A percentile compares a stretch with the other conserved stretches of the same genome.
These are phyloP conservation scores for Ogataea salicorniae DNA, from an alignment of 805 yeast species.

Conservation along the genomic window DNA sequence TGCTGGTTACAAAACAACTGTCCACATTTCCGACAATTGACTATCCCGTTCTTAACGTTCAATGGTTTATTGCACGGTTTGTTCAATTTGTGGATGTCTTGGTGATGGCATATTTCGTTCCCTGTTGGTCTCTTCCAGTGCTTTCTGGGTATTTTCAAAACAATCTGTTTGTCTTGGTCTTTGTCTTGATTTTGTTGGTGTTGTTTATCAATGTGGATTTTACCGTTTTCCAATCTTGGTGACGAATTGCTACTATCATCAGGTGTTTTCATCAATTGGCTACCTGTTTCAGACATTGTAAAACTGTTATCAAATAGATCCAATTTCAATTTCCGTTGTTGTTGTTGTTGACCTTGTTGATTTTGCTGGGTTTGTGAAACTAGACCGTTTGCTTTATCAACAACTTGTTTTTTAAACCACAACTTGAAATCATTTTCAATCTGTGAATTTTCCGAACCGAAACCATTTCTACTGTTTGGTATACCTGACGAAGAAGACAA, in stretches of 20 bases:
- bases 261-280: not conserved
- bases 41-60: conserved; percentile 48
- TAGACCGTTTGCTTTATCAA: conserved; percentile 34
- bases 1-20: conserved; percentile 62
- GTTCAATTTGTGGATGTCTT: conserved; percentile 1
- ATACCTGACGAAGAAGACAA: no score
- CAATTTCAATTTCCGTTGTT: conserved; percentile 37
- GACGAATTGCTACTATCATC: not conserved
- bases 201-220: not conserved
- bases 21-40: conserved; percentile 79
- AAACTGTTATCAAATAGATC: conserved; percentile 45
- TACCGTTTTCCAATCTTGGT: not conserved
- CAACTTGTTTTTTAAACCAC: conserved; percentile 38
- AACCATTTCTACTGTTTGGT: not conserved
- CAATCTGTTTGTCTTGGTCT: conserved; percentile 3
- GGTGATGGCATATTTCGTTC: conserved; percentile 37
- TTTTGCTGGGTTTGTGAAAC: conserved; percentile 9
- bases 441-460: conserved; percentile 3
- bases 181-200: not conserved
- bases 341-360: conserved; percentile 3
- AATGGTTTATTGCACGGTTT: conserved; percentile 37
- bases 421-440: conserved; percentile 35
- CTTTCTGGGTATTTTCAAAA: conserved; percentile 28
- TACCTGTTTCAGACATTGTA: conserved; percentile 6
- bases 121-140: conserved; percentile 57